These are phyloP conservation scores for Saccharomyces paradoxus DNA, from an alignment of 805 yeast species.

Conservation along the genomic window DNA sequence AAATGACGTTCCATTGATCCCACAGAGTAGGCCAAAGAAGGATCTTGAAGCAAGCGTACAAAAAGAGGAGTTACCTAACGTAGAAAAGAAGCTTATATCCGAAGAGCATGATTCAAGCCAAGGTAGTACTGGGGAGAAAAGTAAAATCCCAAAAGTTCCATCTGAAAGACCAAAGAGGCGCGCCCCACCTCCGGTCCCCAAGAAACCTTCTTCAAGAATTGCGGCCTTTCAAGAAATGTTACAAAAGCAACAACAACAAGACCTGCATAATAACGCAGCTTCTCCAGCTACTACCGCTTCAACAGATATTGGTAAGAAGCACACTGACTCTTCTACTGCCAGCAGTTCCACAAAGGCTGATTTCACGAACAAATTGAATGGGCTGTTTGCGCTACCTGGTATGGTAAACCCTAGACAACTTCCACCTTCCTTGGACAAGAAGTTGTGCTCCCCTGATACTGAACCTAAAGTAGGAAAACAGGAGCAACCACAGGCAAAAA, in stretches of 20 bases:
- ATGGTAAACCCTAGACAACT: slow-evolving; percentile 30
- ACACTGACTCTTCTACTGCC: neutral
- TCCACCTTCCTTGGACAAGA: slow-evolving; percentile 19
- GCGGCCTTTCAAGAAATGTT: slow-evolving; percentile 79
- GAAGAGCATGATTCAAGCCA: neutral
- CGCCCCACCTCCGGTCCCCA: slow-evolving; percentile 63
- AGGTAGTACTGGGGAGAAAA: neutral
- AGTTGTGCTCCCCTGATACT: slow-evolving; percentile 6
- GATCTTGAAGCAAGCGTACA: neutral
- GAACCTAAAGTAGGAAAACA: neutral
- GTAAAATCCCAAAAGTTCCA: slow-evolving; percentile 7
- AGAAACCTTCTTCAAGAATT: slow-evolving; percentile 68
- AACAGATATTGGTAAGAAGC: slow-evolving; percentile 2
- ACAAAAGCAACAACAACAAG: slow-evolving; percentile 41
- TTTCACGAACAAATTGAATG: slow-evolving; percentile 53
- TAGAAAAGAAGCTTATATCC: neutral
- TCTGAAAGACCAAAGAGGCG: slow-evolving; percentile 12
- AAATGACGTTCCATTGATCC: slow-evolving; percentile 5
- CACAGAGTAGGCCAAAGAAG: slow-evolving; percentile 7
- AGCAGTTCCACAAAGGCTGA: slow-evolving; percentile 24
- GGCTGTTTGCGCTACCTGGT: slow-evolving; percentile 52
- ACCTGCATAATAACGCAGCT: slow-evolving; percentile 39
- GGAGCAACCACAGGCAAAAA: neutral
- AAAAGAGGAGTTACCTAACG: neutral
- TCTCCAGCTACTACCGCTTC: neutral